These are phyloP conservation scores for Colletotrichum godetiae DNA, from an alignment of 2,329 filamentous ascomycete genomes.

Conservation along the genomic window DNA sequence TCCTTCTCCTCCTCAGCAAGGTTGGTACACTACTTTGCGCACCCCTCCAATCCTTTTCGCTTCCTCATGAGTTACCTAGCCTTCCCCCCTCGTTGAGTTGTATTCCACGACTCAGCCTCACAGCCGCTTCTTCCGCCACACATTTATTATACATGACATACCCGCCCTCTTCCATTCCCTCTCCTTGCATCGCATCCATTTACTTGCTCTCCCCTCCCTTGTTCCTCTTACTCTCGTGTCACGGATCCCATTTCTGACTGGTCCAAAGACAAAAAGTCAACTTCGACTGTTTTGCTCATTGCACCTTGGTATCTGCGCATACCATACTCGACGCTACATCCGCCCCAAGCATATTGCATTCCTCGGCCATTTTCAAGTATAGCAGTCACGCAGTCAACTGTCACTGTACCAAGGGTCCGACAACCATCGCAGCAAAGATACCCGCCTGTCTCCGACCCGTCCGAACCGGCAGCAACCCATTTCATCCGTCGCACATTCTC, in stretches of 20 bases:
- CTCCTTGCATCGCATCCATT: neutral
- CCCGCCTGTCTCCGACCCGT: slow-evolving; percentile 19
- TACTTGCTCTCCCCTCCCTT: slow-evolving; percentile 2
- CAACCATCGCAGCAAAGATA: neutral
- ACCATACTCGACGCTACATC: slow-evolving; percentile 6
- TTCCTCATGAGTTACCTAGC: neutral
- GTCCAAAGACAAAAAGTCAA: neutral
- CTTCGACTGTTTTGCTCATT: slow-evolving; percentile 1
- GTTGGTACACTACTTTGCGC: neutral
- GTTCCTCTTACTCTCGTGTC: neutral
- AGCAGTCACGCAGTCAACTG: slow-evolving; percentile 7
- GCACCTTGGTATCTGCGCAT: slow-evolving; percentile 12
- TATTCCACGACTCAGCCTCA: slow-evolving; percentile 38
- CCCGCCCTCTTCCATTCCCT: neutral
- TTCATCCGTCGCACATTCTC: neutral
- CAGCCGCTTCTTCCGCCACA: slow-evolving; percentile 39
- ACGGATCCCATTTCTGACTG: slow-evolving; percentile 12
- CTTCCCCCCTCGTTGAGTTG: neutral
- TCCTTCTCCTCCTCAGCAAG: neutral
- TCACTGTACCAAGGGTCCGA: slow-evolving; percentile 2
- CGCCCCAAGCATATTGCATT: slow-evolving; percentile 15
- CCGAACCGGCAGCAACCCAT: slow-evolving; percentile 20
- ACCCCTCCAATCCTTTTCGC: neutral
- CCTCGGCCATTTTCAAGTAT: neutral
- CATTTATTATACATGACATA: slow-evolving; percentile 13